Percentiles rank a stretch among this genome's conserved stretches.
Conservation (phyloP, 2,329 filamentous ascomycete genomes). For the Plectosphaerella cucumerina region DNA sequence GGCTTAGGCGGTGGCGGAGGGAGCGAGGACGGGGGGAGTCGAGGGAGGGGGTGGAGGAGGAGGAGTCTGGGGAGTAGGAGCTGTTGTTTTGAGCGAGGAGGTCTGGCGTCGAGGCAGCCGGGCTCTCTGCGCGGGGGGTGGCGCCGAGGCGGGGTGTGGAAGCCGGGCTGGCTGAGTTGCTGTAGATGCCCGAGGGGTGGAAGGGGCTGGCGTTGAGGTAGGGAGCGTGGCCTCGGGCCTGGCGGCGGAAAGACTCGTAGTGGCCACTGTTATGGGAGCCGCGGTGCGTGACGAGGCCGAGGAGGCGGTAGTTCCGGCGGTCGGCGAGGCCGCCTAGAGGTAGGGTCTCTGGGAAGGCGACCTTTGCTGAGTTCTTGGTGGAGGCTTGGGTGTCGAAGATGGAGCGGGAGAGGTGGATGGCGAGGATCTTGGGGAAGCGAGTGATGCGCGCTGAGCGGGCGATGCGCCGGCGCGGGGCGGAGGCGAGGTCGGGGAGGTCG, state of each 20-base stretch:
- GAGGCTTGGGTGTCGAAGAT: conserved; percentile 81
- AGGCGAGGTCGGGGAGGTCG: conserved; percentile 66
- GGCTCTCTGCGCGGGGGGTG: conserved; percentile 31
- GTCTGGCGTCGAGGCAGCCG: conserved; percentile 43
- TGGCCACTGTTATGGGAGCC: conserved; percentile 95
- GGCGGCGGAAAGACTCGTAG: conserved; percentile 92
- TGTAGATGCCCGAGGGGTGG: conserved; percentile 70
- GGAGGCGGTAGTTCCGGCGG: conserved; percentile 75
- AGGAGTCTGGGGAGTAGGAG: conserved; percentile 23
- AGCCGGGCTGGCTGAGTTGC: conserved; percentile 51
- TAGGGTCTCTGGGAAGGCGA: conserved; percentile 84
- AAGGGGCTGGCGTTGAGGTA: conserved; percentile 81
- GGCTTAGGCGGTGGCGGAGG: conserved; percentile 5
- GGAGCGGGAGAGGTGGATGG: conserved; percentile 87
- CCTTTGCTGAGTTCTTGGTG: conserved; percentile 91
- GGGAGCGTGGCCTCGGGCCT: conserved; percentile 66
- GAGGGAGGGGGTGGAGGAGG: conserved; percentile 29
- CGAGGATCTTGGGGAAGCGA: conserved; percentile 81
- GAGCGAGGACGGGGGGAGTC: conserved; percentile 20
- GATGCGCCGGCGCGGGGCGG: conserved; percentile 78
- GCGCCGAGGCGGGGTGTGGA: conserved; percentile 43
- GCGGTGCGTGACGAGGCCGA: conserved; percentile 89
- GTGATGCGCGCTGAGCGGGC: conserved; percentile 85
- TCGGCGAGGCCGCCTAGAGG: conserved; percentile 75
- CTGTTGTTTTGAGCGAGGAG: conserved; percentile 36